phyloP scores from a whole-genome alignment of 768 basidiomycete species.

The Pisolithus sp. region DNA sequence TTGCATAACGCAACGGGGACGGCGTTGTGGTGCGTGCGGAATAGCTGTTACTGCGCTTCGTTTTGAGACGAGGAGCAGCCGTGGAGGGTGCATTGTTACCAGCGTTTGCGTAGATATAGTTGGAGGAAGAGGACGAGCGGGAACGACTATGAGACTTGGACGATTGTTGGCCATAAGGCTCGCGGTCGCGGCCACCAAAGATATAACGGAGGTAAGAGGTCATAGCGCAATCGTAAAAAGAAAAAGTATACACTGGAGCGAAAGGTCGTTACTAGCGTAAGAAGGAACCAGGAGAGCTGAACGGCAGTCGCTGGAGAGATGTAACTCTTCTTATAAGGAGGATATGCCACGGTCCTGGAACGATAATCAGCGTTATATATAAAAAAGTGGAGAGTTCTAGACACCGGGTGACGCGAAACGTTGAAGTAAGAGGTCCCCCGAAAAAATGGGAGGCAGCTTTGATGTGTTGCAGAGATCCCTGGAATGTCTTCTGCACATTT shows the following conservation, averaged over 20 bases:
- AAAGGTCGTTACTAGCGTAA: slow-evolving; percentile 12
- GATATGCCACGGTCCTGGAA: slow-evolving; percentile 17
- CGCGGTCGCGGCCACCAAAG: slow-evolving; percentile 32
- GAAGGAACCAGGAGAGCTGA: slow-evolving; percentile 9
- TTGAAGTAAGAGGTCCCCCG: slow-evolving; percentile 31
- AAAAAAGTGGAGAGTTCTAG: slow-evolving; percentile 15
- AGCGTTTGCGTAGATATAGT: slow-evolving; percentile 36
- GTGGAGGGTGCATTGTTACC: slow-evolving; percentile 27
- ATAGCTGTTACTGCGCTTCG: slow-evolving; percentile 36
- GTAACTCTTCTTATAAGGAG: slow-evolving; percentile 15
- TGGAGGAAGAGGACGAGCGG: slow-evolving; percentile 32
- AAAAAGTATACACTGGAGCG: background rate
- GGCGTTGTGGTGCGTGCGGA: slow-evolving; percentile 31
- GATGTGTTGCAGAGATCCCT: slow-evolving; percentile 14
- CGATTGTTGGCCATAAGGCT: slow-evolving; percentile 19
- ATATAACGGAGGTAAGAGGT: slow-evolving; percentile 46
- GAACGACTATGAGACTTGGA: slow-evolving; percentile 41
- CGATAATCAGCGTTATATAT: background rate
- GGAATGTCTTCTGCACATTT: slow-evolving; percentile 4
- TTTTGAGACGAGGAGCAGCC: slow-evolving; percentile 31
- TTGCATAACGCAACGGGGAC: slow-evolving; percentile 37
- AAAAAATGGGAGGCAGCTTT: slow-evolving; percentile 15
- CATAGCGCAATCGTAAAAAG: slow-evolving; percentile 30
- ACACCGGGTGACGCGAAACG: slow-evolving; percentile 13
- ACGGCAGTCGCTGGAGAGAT: background rate